These are phyloP conservation scores for Erysimum pusillum DNA, from an alignment of 441 rosid genomes.

Conservation along the genomic window DNA sequence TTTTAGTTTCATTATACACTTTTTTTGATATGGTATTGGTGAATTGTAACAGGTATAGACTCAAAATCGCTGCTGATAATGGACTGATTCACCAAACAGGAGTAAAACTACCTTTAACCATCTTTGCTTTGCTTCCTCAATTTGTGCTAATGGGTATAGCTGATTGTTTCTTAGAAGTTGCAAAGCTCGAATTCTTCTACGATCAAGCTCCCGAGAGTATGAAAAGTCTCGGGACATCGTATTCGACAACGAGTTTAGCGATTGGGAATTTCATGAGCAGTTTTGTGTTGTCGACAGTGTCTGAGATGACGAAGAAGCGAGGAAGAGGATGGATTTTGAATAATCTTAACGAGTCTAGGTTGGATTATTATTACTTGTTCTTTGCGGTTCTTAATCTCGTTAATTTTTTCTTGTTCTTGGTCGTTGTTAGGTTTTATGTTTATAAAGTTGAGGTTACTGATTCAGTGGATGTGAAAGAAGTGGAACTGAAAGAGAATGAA, in stretches of 20 bases:
- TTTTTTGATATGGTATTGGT: background rate
- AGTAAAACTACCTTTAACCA: slow-evolving; percentile 68
- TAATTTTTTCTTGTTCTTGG: slow-evolving; percentile 76
- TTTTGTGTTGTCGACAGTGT: slow-evolving; percentile 72
- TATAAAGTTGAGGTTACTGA: slow-evolving; percentile 83
- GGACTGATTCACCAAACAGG: slow-evolving; percentile 56
- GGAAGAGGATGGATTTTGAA: slow-evolving; percentile 81
- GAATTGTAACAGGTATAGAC: slow-evolving; percentile 52
- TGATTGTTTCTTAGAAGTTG: slow-evolving; percentile 78
- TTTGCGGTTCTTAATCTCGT: slow-evolving; percentile 67
- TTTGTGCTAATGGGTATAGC: slow-evolving; percentile 74
- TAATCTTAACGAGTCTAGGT: slow-evolving; percentile 82
- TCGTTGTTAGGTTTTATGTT: slow-evolving; percentile 66
- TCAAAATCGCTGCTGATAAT: slow-evolving; percentile 55
- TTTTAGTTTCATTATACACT: background rate
- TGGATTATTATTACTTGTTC: slow-evolving; percentile 86
- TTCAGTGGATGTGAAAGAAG: slow-evolving; percentile 63
- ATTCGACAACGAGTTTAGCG: slow-evolving; percentile 75
- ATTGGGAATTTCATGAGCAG: slow-evolving; percentile 84
- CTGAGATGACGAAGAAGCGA: slow-evolving; percentile 56
- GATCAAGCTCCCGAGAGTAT: slow-evolving; percentile 87
- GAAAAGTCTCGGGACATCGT: slow-evolving; percentile 89
- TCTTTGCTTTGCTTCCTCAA: slow-evolving; percentile 78
- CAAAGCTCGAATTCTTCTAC: slow-evolving; percentile 85
- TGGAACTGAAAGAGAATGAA: slow-evolving; percentile 52